Conservation (phyloP, 306 rosid genomes). For the Leucaena leucocephala region DNA sequence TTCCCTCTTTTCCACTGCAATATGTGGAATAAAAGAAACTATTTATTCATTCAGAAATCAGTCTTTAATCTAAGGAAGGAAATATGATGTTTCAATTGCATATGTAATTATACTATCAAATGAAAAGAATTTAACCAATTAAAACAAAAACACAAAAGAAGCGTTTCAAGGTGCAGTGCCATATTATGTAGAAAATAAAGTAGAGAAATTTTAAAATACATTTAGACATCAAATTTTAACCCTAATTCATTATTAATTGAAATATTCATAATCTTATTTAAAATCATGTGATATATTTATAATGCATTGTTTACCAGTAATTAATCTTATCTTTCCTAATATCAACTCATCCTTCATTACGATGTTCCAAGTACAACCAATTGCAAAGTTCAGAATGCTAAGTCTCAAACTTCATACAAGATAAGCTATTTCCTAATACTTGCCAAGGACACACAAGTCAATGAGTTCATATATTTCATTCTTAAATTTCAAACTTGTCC, state of each 20-base stretch:
- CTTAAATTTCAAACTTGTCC: conserved; percentile 2
- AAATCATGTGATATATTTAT: not conserved
- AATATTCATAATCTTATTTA: not conserved
- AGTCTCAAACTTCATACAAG: not conserved
- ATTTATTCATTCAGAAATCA: conserved; percentile 26
- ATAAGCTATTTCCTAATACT: not conserved
- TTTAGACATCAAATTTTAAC: not conserved
- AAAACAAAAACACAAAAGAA: conserved; percentile 14
- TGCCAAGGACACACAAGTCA: conserved; percentile 9
- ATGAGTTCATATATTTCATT: conserved; percentile 10
- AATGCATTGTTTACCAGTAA: not conserved
- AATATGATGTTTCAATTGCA: conserved; percentile 22
- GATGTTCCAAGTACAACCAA: not conserved
- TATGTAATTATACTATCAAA: conserved; percentile 26
- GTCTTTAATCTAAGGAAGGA: conserved; percentile 32
- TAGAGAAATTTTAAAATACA: not conserved
- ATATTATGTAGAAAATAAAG: conserved; percentile 15
- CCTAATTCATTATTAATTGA: not conserved
- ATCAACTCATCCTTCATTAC: not conserved
- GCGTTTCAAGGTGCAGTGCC: conserved; percentile 21
- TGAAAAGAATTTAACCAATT: conserved; percentile 9
- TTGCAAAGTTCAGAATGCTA: not conserved
- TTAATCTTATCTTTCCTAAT: not conserved
- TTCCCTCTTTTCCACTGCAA: conserved; percentile 90
- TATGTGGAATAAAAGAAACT: conserved; percentile 27